Conservation (phyloP, 2,329 filamentous ascomycete genomes). For the Calonectria pseudoturangicola region DNA sequence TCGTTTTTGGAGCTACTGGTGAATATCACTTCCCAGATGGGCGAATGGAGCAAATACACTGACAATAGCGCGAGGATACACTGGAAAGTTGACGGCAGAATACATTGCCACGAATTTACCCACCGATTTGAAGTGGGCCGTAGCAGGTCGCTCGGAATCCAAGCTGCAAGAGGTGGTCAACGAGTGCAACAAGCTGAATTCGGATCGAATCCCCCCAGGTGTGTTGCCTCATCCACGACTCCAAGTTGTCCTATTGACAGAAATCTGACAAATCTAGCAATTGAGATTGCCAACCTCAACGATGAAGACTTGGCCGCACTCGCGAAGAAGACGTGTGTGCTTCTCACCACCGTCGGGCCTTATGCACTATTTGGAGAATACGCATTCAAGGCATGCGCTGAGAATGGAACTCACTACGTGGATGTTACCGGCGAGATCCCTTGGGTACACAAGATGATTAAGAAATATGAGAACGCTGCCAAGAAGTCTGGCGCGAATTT, state of each 20-base stretch:
- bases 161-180: slow-evolving; percentile 83
- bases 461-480: slow-evolving; percentile 73
- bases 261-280: slow-evolving; percentile 57
- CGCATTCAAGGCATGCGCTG: slow-evolving; percentile 77
- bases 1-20: slow-evolving; percentile 76
- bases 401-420: slow-evolving; percentile 78
- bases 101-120: slow-evolving; percentile 83
- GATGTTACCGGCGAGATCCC: slow-evolving; percentile 78
- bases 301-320: slow-evolving; percentile 68
- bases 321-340: slow-evolving; percentile 72
- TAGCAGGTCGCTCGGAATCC: slow-evolving; percentile 86
- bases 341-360: slow-evolving; percentile 77
- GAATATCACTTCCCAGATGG: slow-evolving; percentile 44
- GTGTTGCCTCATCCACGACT: slow-evolving; percentile 52
- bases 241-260: not conserved
- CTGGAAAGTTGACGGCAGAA: slow-evolving; percentile 84
- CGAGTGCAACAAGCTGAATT: slow-evolving; percentile 79
- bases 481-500: slow-evolving; percentile 74
- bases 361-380: slow-evolving; percentile 74
- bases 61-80: slow-evolving; percentile 78
- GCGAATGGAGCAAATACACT: slow-evolving; percentile 28
- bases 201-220: slow-evolving; percentile 83
- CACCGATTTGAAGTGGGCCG: slow-evolving; percentile 88
- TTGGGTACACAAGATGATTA: slow-evolving; percentile 76
- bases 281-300: slow-evolving; percentile 72